These are phyloP conservation scores for Musa schizocarpa DNA, from an alignment of 176 grass and related monocot genomes.

Conservation along the genomic window DNA sequence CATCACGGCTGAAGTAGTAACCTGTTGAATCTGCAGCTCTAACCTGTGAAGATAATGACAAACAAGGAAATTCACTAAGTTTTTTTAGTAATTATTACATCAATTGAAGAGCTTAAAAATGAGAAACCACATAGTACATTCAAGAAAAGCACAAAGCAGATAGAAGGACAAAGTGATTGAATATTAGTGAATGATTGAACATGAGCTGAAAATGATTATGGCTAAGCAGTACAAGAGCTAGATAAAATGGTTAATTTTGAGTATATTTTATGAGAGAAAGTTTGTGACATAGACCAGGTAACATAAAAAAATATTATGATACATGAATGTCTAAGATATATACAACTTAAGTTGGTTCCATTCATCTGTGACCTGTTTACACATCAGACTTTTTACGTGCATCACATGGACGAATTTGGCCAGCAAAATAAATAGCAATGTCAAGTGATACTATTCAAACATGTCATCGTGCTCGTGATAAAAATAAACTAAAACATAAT, in stretches of 20 bases:
- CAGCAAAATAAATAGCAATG: not conserved
- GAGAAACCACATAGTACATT: not conserved
- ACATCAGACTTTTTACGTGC: not conserved
- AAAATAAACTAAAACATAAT: not conserved
- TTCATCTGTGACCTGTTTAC: not conserved
- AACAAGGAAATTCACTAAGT: not conserved
- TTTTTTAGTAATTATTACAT: not conserved
- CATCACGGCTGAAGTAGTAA: conserved; percentile 41
- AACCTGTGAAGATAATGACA: conserved; percentile 30
- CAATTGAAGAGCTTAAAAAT: not conserved
- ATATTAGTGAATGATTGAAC: not conserved
- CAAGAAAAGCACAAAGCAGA: not conserved
- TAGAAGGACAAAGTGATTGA: not conserved
- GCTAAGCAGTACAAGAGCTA: not conserved
- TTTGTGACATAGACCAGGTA: not conserved
- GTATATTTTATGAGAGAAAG: not conserved
- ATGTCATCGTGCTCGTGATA: not conserved
- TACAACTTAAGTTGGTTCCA: not conserved
- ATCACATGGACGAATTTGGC: not conserved
- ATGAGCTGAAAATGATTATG: not conserved
- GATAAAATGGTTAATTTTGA: not conserved
- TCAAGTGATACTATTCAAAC: no score
- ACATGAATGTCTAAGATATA: not conserved
- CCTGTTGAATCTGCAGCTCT: conserved; percentile 47
- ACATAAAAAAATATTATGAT: not conserved